These are phyloP conservation scores for Favolaschia claudopus DNA, from an alignment of 768 basidiomycete species.

Conservation along the genomic window DNA sequence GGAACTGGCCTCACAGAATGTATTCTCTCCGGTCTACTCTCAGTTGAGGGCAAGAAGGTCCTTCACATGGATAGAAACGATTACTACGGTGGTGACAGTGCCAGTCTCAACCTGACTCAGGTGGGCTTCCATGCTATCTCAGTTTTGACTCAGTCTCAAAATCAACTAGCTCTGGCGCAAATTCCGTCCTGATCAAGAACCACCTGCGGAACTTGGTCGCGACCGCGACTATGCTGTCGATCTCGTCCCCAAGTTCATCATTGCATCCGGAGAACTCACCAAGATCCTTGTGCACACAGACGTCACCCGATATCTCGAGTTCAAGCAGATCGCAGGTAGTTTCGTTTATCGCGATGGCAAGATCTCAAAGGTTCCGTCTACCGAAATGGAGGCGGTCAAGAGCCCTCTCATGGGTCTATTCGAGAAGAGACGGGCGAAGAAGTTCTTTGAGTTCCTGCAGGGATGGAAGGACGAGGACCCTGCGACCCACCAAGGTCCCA, in stretches of 20 bases:
- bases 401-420: conserved; percentile 99
- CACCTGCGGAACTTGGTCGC: conserved; percentile 88
- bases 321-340: conserved; percentile 99
- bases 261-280: conserved; percentile 96
- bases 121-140: conserved; percentile 56
- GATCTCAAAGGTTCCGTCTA: conserved; percentile 97
- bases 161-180: conserved; percentile 87
- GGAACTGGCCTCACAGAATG: conserved; percentile 99
- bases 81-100: conserved; percentile 98
- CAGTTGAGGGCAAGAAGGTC: conserved; percentile 99
- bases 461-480: conserved; percentile 95
- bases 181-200: conserved; percentile 80
- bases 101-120: conserved; percentile 97
- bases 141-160: conserved; percentile 15
- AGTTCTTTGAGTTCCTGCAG: conserved; percentile 98
- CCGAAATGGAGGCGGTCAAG: conserved; percentile 95
- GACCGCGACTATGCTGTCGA: conserved; percentile 99
- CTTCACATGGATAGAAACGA: conserved; percentile 99
- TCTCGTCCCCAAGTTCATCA: conserved; percentile 99
- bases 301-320: conserved; percentile 97
- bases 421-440: conserved; percentile 97
- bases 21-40: conserved; percentile 95
- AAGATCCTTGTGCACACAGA: conserved; percentile 99
- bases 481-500: conserved; percentile 91
- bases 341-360: conserved; percentile 96